These are phyloP conservation scores for Kluyveromyces sp. DNA, from an alignment of 1,139 yeast genomes.

Conservation along the genomic window DNA sequence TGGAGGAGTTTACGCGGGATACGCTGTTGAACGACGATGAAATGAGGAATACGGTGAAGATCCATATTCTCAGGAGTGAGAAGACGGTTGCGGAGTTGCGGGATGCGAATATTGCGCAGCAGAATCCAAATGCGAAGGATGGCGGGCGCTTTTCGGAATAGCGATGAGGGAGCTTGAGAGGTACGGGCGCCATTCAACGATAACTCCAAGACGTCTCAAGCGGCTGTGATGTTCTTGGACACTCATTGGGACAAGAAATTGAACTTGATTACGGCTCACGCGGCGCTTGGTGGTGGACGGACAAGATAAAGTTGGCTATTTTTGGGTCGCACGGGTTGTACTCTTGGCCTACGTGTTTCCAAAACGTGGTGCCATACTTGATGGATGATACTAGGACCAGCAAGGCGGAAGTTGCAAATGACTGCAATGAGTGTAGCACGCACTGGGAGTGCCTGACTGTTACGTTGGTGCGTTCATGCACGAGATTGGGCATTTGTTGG, in stretches of 20 bases:
- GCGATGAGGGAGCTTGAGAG: conserved; percentile 63
- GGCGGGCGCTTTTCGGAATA: conserved; percentile 65
- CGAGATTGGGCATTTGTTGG: conserved; percentile 84
- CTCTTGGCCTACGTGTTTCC: conserved; percentile 79
- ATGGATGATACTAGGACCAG: conserved; percentile 62
- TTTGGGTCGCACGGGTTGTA: conserved; percentile 92
- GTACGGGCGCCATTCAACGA: conserved; percentile 47
- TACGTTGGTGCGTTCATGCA: conserved; percentile 89
- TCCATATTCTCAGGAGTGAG: conserved; percentile 65
- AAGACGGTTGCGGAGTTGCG: conserved; percentile 64
- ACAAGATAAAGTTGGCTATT: conserved; percentile 66
- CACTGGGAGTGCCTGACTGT: conserved; percentile 86
- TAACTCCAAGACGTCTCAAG: conserved; percentile 50
- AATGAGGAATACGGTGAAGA: conserved; percentile 57
- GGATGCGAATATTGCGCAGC: conserved; percentile 81
- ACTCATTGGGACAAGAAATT: conserved; percentile 65
- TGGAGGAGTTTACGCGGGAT: conserved; percentile 53
- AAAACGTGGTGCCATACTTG: conserved; percentile 59
- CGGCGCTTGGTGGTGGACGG: conserved; percentile 86
- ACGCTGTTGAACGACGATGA: conserved; percentile 38
- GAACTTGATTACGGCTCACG: conserved; percentile 72
- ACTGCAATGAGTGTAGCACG: conserved; percentile 73
- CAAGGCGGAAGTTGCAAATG: conserved; percentile 75
- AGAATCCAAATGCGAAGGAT: conserved; percentile 62
- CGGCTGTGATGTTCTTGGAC: conserved; percentile 80